These are phyloP conservation scores for Plenodomus biglobosus DNA, from an alignment of 2,329 filamentous ascomycete genomes.

Conservation along the genomic window DNA sequence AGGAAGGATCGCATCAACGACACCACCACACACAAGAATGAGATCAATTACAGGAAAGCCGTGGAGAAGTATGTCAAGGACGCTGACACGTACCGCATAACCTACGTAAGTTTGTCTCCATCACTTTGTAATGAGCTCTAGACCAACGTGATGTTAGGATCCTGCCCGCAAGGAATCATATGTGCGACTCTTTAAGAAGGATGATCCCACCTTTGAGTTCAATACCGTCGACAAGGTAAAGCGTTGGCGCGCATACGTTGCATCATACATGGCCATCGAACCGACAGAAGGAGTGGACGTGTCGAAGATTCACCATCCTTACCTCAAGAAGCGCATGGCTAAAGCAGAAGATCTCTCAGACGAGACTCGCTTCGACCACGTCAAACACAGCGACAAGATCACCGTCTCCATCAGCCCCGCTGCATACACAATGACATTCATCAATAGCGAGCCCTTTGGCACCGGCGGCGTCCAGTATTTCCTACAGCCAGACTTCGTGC, in stretches of 20 bases:
- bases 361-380: constrained; percentile 33
- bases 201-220: constrained; percentile 76
- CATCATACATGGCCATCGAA: constrained; percentile 84
- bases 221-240: constrained; percentile 65
- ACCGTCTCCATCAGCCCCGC: constrained; percentile 49
- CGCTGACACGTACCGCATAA: constrained; percentile 84
- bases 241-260: constrained; percentile 93
- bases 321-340: constrained; percentile 46
- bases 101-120: constrained; percentile 70
- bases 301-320: constrained; percentile 42
- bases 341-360: constrained; percentile 39
- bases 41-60: constrained; percentile 87
- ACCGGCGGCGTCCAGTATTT: constrained; percentile 44
- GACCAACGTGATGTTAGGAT: constrained; percentile 30
- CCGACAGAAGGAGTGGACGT: constrained; percentile 62
- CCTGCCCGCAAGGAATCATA: constrained; percentile 72
- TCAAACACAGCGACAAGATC: constrained; percentile 47
- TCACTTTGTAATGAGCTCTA: not conserved
- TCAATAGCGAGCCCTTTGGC: constrained; percentile 42
- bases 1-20: constrained; percentile 77
- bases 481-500: constrained; percentile 41
- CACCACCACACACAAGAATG: constrained; percentile 84
- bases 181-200: constrained; percentile 82
- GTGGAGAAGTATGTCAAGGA: constrained; percentile 93
- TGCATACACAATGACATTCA: constrained; percentile 49